Evolutionary conservation across 495 filamentous ascomycete species (phyloP), one percentile per base, ranked within the genome.

Genomic region (Trichocladium uniseriatum): DNA sequence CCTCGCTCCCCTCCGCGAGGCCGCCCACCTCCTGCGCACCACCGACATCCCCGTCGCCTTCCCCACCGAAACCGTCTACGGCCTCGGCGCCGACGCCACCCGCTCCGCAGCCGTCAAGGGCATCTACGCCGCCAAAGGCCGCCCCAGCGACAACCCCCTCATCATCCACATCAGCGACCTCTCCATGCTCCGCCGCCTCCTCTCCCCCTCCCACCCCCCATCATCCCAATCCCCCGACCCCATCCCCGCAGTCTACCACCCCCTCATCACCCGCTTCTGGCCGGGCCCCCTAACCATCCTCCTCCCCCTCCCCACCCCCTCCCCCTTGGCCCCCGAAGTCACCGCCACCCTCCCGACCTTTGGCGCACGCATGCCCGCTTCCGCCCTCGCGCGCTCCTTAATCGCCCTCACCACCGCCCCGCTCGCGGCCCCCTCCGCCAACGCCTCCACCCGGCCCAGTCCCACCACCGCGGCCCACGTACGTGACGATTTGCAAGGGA

Each of bases 31-130:
- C 50, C 73, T 94, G 29, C 79, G 68, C 24, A 72, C 70, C 24
- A 79, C 77, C 50, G 73, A 84, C 62, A 70, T 77, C 21, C 89
- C 90, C 15, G 86, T 99, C 36, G 94, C 87, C 8, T 99, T 99
- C 62, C 94, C 92, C 5, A 99, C 94, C 0, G 92, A 99, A 68
- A 99, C 92, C 6, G 92, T 99, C 9, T 99, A 99, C 65, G 92
- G 92, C 2, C 75, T 99, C 13, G 92, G 89, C 41, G 92, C 91
- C 16, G 92, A 97, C 71, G 94, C 92, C 6, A 96, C 89, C 40
- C 54, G 43, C 45, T 51, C 46, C 53, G 71, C 66, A 32, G 84
- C 91, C n/a, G 91, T 96, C n/a, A 77, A 76, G 50, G 87, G 86
- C 6, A 99, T 99, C 57, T 99, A 89, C 66, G 70, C 75, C 14